Evolutionary conservation across 139 green algal species (phyloP), one percentile per base, ranked within the genome.

Genomic region (Chlamydomonas sphaeroides): DNA sequence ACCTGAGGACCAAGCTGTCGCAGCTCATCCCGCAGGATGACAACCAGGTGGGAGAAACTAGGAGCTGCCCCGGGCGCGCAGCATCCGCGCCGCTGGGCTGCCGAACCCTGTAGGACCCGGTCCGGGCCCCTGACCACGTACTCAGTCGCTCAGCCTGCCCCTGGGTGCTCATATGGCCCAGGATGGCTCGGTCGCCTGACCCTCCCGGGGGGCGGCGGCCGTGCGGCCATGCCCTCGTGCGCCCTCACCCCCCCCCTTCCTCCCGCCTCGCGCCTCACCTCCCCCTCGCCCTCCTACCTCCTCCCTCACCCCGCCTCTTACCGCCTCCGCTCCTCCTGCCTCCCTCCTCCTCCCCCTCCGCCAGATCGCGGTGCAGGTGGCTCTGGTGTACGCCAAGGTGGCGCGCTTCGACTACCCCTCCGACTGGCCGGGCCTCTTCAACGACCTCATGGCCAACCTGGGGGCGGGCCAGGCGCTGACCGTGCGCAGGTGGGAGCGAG

Each of bases 351-450:
- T 84, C 39, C 41, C 36, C 36, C 39, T 15, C 4, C 4, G 2
- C 39, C 92, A 96, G 92, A 92, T 98, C 69, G 92, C 94, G 0
- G 84, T 96, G 11, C 96, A 99, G 68, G 75, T 98, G 38, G 95
- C 95, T 0, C 77, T 99, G n/a, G 80, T 93, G 17, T 88, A 97
- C 17, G 90, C 94, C 72, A 98, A 98, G 83, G 84, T 98, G n/a
- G 96, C 95, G 0, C 91, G 96, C 36, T 78, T 91, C 23, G 96
- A 99, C 89, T 99, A 93, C 69, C 96, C 96, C 0, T 53, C 68
- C 21, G 89, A 94, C 26, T 99, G 96, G 96, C 95, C 96, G 8
- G 79, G 51, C 33, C 89, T 99, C 25, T 94, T 98, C 69, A 72
- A 51, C 17, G 89, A 95, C 56, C 89, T 98, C 30, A 62, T 97